Conservation (phyloP, 306 rosid species). For the Citrullus colocynthis region DNA sequence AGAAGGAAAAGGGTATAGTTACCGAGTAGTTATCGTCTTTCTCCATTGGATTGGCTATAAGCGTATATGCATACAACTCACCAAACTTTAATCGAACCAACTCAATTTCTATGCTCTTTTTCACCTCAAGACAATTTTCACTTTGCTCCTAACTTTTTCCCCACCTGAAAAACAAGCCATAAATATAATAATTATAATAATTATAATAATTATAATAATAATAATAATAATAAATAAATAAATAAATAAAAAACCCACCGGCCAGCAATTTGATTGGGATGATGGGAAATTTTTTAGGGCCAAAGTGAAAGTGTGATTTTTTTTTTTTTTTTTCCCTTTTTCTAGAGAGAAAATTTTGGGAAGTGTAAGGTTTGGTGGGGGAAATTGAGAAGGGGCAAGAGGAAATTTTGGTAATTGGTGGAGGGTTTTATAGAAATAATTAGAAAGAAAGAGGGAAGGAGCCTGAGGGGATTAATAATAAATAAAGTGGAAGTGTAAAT, state of each 20-base stretch:
- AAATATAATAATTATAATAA: too few relatives aligned
- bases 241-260: slow-evolving; percentile 7
- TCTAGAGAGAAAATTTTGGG: neutral
- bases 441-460: slow-evolving; percentile 9
- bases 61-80: slow-evolving; percentile 4
- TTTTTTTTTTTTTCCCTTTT: too few relatives aligned
- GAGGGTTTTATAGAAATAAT: neutral
- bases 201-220: too few relatives aligned
- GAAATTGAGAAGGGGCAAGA: neutral
- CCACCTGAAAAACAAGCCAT: neutral
- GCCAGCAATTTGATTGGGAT: neutral
- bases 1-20: neutral
- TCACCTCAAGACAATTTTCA: slow-evolving; percentile 13
- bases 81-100: slow-evolving; percentile 24
- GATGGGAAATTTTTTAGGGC: neutral
- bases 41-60: slow-evolving; percentile 36
- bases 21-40: slow-evolving; percentile 66
- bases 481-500: slow-evolving; percentile 22
- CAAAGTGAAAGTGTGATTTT: neutral
- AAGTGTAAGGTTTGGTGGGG: too few relatives aligned
- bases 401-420: neutral
- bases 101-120: slow-evolving; percentile 6
- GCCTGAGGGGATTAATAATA: slow-evolving; percentile 10
- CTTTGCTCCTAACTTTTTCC: neutral
- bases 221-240: neutral